phyloP scores from a whole-genome alignment of 106 monocot species.

The Iris macrosiphon region DNA sequence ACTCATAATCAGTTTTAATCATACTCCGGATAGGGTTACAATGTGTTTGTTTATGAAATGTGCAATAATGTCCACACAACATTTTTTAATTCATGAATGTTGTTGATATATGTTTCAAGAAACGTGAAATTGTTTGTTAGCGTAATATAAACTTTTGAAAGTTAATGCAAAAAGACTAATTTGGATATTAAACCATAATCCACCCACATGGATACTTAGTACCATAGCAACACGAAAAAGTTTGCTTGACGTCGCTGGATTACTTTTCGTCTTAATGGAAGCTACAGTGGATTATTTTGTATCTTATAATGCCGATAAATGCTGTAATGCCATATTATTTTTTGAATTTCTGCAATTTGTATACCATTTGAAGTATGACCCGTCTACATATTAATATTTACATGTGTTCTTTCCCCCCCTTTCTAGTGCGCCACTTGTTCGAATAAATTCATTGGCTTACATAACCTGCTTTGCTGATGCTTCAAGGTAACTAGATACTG shows the following conservation, averaged over 20 bases:
- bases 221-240: too few relatives aligned
- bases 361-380: neutral
- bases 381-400: neutral
- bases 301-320: neutral
- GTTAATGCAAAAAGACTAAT: too few relatives aligned
- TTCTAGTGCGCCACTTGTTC: slow-evolving; percentile 75
- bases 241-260: neutral
- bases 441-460: slow-evolving; percentile 79
- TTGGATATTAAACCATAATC: too few relatives aligned
- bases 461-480: slow-evolving; percentile 80
- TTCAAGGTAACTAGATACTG: slow-evolving; percentile 45
- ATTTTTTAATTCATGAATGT: too few relatives aligned
- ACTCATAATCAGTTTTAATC: too few relatives aligned
- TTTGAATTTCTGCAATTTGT: neutral
- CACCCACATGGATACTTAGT: too few relatives aligned
- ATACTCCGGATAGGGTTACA: too few relatives aligned
- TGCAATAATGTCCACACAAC: too few relatives aligned
- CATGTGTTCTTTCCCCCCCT: neutral
- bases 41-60: too few relatives aligned
- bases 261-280: neutral
- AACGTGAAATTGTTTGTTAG: too few relatives aligned
- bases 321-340: neutral
- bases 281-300: neutral
- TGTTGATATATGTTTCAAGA: too few relatives aligned
- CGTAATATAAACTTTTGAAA: too few relatives aligned